These are phyloP conservation scores for Gilbertella persicaria DNA, from an alignment of 371 early-diverging fungal genomes.

Conservation along the genomic window DNA sequence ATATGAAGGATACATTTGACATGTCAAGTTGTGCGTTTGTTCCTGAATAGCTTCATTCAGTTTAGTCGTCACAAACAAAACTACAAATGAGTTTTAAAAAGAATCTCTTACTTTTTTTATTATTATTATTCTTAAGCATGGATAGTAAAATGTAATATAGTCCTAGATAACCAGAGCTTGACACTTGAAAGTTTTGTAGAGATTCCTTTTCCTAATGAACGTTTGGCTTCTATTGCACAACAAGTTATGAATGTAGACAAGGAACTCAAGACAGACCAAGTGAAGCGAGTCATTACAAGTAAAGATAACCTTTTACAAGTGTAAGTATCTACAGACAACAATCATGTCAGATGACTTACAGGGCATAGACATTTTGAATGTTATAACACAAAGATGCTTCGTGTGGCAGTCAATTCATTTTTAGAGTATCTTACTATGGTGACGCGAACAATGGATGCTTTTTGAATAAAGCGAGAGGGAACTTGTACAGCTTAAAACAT, in stretches of 20 bases:
- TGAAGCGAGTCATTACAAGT: slow-evolving; percentile 28
- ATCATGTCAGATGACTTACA: background rate
- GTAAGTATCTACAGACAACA: slow-evolving; percentile 12
- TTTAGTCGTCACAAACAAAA: too few relatives aligned
- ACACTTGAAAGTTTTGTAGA: slow-evolving; percentile 37
- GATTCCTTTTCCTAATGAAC: slow-evolving; percentile 45
- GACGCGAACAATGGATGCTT: slow-evolving; percentile 47
- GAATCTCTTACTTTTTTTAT: background rate
- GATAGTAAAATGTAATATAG: slow-evolving; percentile 11
- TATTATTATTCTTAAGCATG: background rate
- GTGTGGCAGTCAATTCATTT: slow-evolving; percentile 54
- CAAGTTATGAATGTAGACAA: slow-evolving; percentile 48
- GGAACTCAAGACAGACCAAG: slow-evolving; percentile 50
- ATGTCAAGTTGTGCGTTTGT: too few relatives aligned
- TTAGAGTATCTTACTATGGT: slow-evolving; percentile 54
- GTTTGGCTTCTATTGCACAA: slow-evolving; percentile 44
- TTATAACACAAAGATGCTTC: slow-evolving; percentile 44
- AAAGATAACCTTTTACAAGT: slow-evolving; percentile 28
- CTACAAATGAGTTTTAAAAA: too few relatives aligned
- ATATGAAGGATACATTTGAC: too few relatives aligned
- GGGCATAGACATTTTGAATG: slow-evolving; percentile 41
- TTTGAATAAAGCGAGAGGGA: background rate
- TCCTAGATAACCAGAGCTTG: background rate
- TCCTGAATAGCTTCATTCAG: too few relatives aligned
- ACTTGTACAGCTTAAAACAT: background rate